Evolutionary conservation across 176 grass and related monocot genomes (phyloP).

Genomic region (Aegilops sharonensis): DNA sequence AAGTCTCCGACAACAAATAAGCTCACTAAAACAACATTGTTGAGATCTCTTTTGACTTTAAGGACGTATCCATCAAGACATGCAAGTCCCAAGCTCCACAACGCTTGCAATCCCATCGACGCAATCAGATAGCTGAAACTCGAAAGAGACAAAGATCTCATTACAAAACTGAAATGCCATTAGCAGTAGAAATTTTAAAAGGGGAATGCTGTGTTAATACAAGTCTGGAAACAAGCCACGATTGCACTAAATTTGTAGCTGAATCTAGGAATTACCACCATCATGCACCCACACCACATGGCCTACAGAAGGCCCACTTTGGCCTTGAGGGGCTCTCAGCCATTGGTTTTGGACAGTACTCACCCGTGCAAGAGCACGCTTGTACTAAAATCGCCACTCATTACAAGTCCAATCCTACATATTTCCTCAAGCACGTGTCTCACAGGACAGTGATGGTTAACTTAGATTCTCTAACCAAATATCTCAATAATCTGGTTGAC

Average conservation of each 20-base stretch:
- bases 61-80: constrained; percentile 85
- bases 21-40: constrained; percentile 70
- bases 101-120: constrained; percentile 84
- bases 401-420: not conserved
- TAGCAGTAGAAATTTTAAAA: not conserved
- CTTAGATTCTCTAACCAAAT: not conserved
- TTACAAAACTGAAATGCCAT: not conserved
- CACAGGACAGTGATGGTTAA: not conserved
- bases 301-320: not conserved
- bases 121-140: constrained; percentile 84
- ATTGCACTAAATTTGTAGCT: not conserved
- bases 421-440: not conserved
- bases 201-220: not conserved
- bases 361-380: not conserved
- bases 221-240: not conserved
- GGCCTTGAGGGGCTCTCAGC: not conserved
- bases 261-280: not conserved
- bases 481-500: not conserved
- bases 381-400: not conserved
- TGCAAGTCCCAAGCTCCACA: constrained; percentile 89
- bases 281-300: not conserved
- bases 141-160: constrained; percentile 8
- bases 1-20: constrained; percentile 90
- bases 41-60: constrained; percentile 61
- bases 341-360: not conserved